Base-by-base conservation (phyloP, 2,329 filamentous ascomycete species). In the Aureobasidium vineae region DNA sequence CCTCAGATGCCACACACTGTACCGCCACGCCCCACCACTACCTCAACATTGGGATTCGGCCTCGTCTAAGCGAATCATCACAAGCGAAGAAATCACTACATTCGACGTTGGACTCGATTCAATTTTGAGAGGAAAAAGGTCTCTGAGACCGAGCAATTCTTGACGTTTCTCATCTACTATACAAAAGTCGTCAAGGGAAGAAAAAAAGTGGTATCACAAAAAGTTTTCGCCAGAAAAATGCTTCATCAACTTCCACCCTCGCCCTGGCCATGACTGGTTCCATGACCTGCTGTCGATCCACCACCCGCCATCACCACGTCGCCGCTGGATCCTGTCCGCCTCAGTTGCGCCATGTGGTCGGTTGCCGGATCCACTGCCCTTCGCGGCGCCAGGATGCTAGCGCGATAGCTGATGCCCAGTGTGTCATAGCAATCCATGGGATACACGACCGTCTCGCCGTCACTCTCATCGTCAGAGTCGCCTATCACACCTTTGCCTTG, bases 91-190 rank as follows among this genome's bases (percentile, higher is more conserved):
- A 54, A 64, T 45, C 19, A 43, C 59, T 16, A 15, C 50, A 23
- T 47, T 23, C 21, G 21, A 26, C 21, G 26, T 41, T 5, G 26
- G 38, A 64, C 49, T 64, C 61, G 40, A 45, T 49, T 2, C 19
- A 16, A 23, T n/a, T 10, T 28, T 31, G 61, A 64, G 49, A 53
- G 40, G 33, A 54, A 52, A 41, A 65, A 38, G 65, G 68, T 65
- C 67, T 65, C 56, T 67, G 53, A 57, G 54, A 54, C 61, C 53
- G 50, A 52, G 60, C 45, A 63, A 65, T 99, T 98, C 84, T 99
- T 99, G 79, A 95, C 95, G 92, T 97, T 77, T 95, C 94, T 99
- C 95, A 76, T 91, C 84, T 36, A 89, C 88, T 73, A 91, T 84
- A 38, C 88, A 85, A 71, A 90, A 82, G 74, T 73, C 75, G 77